Evolutionary conservation across 2,329 filamentous ascomycete genomes (phyloP), one percentile per base, ranked within the genome.

Genomic region (Ophiosphaerella herpotricha): DNA sequence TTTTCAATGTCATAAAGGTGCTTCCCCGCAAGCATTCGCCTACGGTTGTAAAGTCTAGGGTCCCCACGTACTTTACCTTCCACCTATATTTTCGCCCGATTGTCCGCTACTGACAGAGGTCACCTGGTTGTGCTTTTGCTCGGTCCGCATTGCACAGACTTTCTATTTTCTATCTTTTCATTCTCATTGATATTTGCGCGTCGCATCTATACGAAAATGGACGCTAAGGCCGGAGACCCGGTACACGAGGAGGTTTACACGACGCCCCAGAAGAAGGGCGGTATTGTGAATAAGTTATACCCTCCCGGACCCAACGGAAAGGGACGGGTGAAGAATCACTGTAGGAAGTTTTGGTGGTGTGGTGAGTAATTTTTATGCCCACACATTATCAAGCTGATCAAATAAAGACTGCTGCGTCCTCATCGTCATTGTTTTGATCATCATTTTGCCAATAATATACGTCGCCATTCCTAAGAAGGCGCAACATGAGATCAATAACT

Each of bases 391-490:
- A 8, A 12, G 36, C 52, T 60, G 29, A 63, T 41, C 7, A 32
- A 18, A 35, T 9, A 23, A 36, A 72, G 69, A 73, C 45, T 60
- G 86, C 50, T 73, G 87, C 50, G 66, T 77, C 13, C 67, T 84
- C 43, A 64, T 80, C 48, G 57, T 77, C 52, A 70, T 84, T 38
- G 67, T 80, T 37, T 75, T 84, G 31, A 70, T 88, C 12, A 74
- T 85, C 33, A 78, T 88, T 14, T 76, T 82, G 34, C 74, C 85
- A 34, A 70, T 87, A 34, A 75, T 85, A 39, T 86, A 79, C 60
- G 83, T 85, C 43, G 83, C 68, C 3, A 82, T 85, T 60, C 83
- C 83, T 14, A 77, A 79, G 29, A 82, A 82, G 49, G 82, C 82
- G 31, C 83, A 85, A 59, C 50, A 67, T 35, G 77, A 78, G 43